Evolutionary conservation across 2,329 filamentous ascomycete species (phyloP), one percentile per base, ranked within the genome.

Genomic region (Aspergillus spinulosporus): DNA sequence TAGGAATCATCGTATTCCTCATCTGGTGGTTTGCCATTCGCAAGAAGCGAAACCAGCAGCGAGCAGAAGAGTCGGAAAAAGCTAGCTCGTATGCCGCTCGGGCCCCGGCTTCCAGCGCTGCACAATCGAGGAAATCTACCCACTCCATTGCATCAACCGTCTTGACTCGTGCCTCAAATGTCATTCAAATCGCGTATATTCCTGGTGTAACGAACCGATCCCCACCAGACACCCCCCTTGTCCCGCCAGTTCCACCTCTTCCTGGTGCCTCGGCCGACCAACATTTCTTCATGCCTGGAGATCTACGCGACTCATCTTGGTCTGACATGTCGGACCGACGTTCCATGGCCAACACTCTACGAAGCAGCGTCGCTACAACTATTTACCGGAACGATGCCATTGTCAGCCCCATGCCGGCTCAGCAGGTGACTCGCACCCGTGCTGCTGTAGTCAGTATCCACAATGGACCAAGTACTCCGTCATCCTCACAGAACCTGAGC

Each of bases 101-200:
- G 5, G n/a, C 28, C n/a, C 28, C 26, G 21, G 28, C 42, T 32
- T 28, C 8, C 42, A 46, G 42, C 14, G 14, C 14, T 37, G 73
- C 81, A 61, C 82, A 84, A 64, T 81, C 86, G 62, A 82, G 92
- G 64, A 84, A 88, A 54, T 94, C 92, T 8, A 89, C 90, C n/a
- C 88, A 93, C 67, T 97, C 93, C 9, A 91, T 99, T 70, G 94
- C 94, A n/a, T 97, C 92, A 7, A 97, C 93, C 29, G 92, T 97
- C 57, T 84, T 97, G 59, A 97, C 94, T 14, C 87, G 94, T 60
- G 94, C 94, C 48, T 97, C 94, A 68, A 99, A 99, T 78, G 93
- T 99, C 71, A 99, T 99, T 67, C 94, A 97, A 76, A 99, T 99
- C 75, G 94, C 94, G 55, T 99, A 97, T 74, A 97, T 99, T 63